Conservation (phyloP, 495 filamentous ascomycete genomes). For the Penicillium atrosanguineum region DNA sequence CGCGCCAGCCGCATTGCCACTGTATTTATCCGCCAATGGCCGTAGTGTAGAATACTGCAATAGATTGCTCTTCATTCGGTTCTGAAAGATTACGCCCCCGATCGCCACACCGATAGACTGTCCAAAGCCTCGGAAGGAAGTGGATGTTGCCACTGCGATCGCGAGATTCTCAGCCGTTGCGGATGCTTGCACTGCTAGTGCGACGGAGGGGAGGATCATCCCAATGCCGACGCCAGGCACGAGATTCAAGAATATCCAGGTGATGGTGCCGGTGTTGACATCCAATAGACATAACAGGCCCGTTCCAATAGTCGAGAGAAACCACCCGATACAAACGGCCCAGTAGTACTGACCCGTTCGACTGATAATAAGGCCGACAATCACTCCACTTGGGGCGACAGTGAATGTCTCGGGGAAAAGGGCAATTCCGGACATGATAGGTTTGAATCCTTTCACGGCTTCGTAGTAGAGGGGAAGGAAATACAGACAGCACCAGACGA, state of each 20-base stretch:
- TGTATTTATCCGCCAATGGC: constrained; percentile 40
- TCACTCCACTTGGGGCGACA: constrained; percentile 41
- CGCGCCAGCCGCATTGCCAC: constrained; percentile 52
- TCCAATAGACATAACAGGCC: constrained; percentile 36
- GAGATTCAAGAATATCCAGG: constrained; percentile 41
- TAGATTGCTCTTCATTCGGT: constrained; percentile 32
- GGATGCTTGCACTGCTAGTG: constrained; percentile 38
- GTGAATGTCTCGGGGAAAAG: constrained; percentile 50
- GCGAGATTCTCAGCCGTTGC: constrained; percentile 29
- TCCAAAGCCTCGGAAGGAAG: constrained; percentile 45
- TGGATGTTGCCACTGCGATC: constrained; percentile 39
- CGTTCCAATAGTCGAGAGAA: constrained; percentile 36
- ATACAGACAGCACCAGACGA: constrained; percentile 45
- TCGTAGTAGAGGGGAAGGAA: constrained; percentile 49
- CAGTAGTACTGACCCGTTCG: constrained; percentile 41
- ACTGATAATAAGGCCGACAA: constrained; percentile 37
- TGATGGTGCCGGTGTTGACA: constrained; percentile 24
- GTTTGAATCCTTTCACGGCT: constrained; percentile 41
- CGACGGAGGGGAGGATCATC: constrained; percentile 38
- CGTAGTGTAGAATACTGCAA: constrained; percentile 33
- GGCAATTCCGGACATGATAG: constrained; percentile 41
- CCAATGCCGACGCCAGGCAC: constrained; percentile 39
- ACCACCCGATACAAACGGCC: constrained; percentile 45
- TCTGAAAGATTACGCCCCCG: constrained; percentile 36
- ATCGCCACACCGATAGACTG: constrained; percentile 46